Evolutionary conservation across 768 basidiomycete species (phyloP).

Genomic region (Mycena chlorophos): DNA sequence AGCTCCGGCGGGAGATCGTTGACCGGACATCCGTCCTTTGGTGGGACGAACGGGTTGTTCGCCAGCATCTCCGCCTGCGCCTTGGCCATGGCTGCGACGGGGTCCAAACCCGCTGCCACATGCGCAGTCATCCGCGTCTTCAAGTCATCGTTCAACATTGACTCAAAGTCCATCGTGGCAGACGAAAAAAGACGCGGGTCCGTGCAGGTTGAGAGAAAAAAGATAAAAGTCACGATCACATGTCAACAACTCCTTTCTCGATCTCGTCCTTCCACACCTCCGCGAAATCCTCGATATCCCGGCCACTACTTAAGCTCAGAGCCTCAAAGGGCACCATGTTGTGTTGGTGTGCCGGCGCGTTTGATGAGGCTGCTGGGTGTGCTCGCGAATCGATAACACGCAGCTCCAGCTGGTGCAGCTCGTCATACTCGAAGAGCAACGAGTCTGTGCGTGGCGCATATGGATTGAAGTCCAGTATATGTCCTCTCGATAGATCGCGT

Average conservation of each 20-base stretch:
- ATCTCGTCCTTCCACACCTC: constrained; percentile 62
- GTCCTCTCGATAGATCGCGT: constrained; percentile 70
- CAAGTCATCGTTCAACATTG: constrained; percentile 4
- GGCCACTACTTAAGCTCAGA: constrained; percentile 73
- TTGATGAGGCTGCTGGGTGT: constrained; percentile 68
- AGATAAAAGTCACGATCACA: constrained; percentile 1
- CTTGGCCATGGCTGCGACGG: constrained; percentile 33
- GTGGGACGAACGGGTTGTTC: constrained; percentile 52
- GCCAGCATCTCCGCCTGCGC: constrained; percentile 38
- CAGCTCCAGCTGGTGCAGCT: constrained; percentile 46
- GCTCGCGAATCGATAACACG: constrained; percentile 71
- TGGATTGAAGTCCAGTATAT: constrained; percentile 91
- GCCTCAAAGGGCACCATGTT: constrained; percentile 94
- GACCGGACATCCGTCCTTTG: constrained; percentile 47
- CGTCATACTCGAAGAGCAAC: constrained; percentile 81
- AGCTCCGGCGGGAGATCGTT: constrained; percentile 58
- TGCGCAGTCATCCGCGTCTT: constrained; percentile 4
- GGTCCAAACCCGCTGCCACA: constrained; percentile 29
- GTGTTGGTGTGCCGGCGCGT: constrained; percentile 75
- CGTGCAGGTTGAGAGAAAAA: background rate
- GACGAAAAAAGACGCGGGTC: background rate
- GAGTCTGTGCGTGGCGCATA: constrained; percentile 85
- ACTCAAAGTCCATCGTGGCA: constrained; percentile 16
- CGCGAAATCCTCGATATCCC: constrained; percentile 71
- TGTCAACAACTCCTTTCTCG: constrained; percentile 25